Evolutionary conservation across 805 yeast species (phyloP).

Genomic region (Candida ovalis): DNA sequence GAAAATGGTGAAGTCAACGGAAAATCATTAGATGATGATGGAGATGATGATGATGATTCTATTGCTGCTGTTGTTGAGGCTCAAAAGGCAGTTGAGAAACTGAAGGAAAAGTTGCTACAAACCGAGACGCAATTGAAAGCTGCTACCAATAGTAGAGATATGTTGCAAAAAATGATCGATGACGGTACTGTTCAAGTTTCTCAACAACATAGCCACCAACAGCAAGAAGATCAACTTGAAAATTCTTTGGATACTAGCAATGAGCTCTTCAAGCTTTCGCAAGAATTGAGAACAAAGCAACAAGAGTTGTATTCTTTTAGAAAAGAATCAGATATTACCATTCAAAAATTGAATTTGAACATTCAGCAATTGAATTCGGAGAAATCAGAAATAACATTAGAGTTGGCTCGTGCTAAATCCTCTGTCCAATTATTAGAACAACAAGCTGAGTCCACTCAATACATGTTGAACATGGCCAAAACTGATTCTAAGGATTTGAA

Average conservation of each 20-base stretch:
- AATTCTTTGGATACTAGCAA: slow-evolving; percentile 1
- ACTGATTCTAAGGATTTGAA: slow-evolving; percentile 45
- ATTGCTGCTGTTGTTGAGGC: slow-evolving; percentile 38
- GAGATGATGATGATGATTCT: slow-evolving; percentile 12
- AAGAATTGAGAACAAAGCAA: slow-evolving; percentile 31
- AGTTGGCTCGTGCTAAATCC: slow-evolving; percentile 53
- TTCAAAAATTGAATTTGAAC: slow-evolving; percentile 47
- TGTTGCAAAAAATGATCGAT: slow-evolving; percentile 39
- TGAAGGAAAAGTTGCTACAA: slow-evolving; percentile 55
- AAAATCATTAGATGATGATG: slow-evolving; percentile 40
- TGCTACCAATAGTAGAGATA: slow-evolving; percentile 65
- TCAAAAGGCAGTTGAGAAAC: slow-evolving; percentile 58
- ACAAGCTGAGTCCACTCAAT: slow-evolving; percentile 40
- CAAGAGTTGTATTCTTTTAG: slow-evolving; percentile 37
- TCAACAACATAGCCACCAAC: background rate
- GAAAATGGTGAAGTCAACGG: slow-evolving; percentile 57
- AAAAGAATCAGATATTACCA: slow-evolving; percentile 39
- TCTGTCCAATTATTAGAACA: slow-evolving; percentile 51
- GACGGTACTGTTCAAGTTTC: slow-evolving; percentile 20
- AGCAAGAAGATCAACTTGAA: background rate
- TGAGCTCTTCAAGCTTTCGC: background rate
- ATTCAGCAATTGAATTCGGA: slow-evolving; percentile 36
- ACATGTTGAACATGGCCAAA: slow-evolving; percentile 37
- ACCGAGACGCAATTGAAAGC: slow-evolving; percentile 50
- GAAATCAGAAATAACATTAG: slow-evolving; percentile 44